Conservation (phyloP, 345 rosid genomes). For the Syzygium aqueum region DNA sequence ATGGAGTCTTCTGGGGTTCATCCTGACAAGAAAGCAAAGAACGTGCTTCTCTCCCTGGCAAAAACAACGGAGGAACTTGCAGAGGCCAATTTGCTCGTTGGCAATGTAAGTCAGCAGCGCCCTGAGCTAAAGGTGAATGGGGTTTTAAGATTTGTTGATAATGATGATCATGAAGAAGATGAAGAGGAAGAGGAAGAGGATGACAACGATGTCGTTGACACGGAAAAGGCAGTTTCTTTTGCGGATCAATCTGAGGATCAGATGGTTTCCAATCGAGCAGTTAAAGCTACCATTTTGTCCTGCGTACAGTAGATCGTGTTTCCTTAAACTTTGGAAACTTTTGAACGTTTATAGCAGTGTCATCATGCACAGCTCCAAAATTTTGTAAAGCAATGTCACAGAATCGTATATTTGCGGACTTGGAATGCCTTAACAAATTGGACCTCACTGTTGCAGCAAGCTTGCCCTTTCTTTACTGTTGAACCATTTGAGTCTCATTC, state of each 20-base stretch:
- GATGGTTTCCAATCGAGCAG: neutral
- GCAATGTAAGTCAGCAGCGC: conserved; percentile 6
- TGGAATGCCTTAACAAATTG: neutral
- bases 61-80: conserved; percentile 49
- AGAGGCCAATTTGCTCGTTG: conserved; percentile 58
- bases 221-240: neutral
- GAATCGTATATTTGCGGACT: neutral
- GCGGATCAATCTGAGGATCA: neutral
- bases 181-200: neutral
- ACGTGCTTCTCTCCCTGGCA: conserved; percentile 71
- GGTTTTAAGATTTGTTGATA: neutral
- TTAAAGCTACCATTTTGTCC: neutral
- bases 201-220: neutral
- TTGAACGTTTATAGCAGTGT: neutral
- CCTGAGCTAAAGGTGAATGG: neutral
- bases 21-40: conserved; percentile 89
- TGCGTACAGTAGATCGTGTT: neutral
- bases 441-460: neutral
- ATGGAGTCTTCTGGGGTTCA: conserved; percentile 57
- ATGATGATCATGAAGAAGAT: neutral
- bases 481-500: neutral
- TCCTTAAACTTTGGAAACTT: neutral
- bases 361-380: neutral
- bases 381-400: neutral
- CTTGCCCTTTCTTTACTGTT: neutral